A percentile compares a stretch with the other conserved stretches of the same genome.
phyloP scores from a whole-genome alignment of 345 rosid species.

The sweet orange (Citrus sinensis) region DVS_A1.0 CM039164.1:20058501-20059000 shows the following conservation, averaged over 20 bases:
- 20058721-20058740: constrained; percentile 93
- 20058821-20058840: constrained; percentile 47
- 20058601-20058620: not conserved
- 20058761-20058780: constrained; percentile 62
- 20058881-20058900: constrained; percentile 59
- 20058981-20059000: constrained; percentile 30
- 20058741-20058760: constrained; percentile 82
- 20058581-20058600: not conserved
- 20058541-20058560: not conserved
- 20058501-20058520: too few relatives aligned
- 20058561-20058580: not conserved
- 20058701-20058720: constrained; percentile 82
- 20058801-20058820: constrained; percentile 52
- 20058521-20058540: not conserved
- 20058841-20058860: constrained; percentile 70
- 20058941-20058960: constrained; percentile 64
- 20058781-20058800: constrained; percentile 44
- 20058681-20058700: constrained; percentile 37
- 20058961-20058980: constrained; percentile 58
- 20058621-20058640: not conserved
- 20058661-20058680: not conserved
- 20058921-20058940: constrained; percentile 62
- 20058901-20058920: constrained; percentile 67
- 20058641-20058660: constrained; percentile 12
- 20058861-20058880: constrained; percentile 45